A percentile compares a stretch with the other conserved stretches of the same genome.
These are phyloP conservation scores for Thymus mandschuricus DNA, from an alignment of 257 asterid species.

Conservation along the genomic window DNA sequence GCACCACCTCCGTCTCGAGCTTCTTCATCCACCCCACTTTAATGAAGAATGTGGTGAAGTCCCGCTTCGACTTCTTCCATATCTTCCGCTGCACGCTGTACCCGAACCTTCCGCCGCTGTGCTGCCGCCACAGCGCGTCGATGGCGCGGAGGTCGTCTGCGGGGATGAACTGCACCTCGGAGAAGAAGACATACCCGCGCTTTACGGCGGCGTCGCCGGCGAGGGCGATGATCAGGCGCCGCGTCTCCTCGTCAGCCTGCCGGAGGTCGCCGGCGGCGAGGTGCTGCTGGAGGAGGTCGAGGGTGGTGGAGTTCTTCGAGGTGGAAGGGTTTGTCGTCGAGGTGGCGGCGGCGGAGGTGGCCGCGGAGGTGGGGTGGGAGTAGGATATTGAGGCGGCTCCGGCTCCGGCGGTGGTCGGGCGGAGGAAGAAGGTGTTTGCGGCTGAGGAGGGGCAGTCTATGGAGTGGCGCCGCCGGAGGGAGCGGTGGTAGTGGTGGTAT, in stretches of 20 bases:
- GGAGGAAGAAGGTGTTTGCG: conserved; percentile 40
- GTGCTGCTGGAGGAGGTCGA: conserved; percentile 60
- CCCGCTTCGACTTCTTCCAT: conserved; percentile 55
- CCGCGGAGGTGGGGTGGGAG: conserved; percentile 36
- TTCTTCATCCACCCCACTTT: conserved; percentile 89
- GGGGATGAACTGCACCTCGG: conserved; percentile 80
- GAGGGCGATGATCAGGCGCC: conserved; percentile 76
- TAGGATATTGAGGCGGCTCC: conserved; percentile 10
- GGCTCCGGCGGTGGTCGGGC: conserved; percentile 34
- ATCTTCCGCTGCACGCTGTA: conserved; percentile 82
- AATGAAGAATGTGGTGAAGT: conserved; percentile 71
- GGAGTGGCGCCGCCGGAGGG: conserved; percentile 59
- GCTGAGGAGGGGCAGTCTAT: conserved; percentile 45
- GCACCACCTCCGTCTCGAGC: conserved; percentile 71
- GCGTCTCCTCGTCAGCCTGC: conserved; percentile 92
- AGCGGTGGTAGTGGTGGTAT: conserved; percentile 38
- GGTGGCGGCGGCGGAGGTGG: conserved; percentile 33
- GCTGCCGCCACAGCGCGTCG: conserved; percentile 70
- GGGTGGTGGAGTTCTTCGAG: conserved; percentile 34
- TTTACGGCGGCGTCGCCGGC: conserved; percentile 84
- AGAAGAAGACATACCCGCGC: conserved; percentile 93
- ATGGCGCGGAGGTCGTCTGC: conserved; percentile 54
- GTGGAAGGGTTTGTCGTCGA: conserved; percentile 46
- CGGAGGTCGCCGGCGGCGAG: conserved; percentile 58
- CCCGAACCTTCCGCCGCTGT: conserved; percentile 68